Evolutionary conservation across 2,329 filamentous ascomycete species (phyloP).

Genomic region (Cladorrhinum sp.): DNA sequence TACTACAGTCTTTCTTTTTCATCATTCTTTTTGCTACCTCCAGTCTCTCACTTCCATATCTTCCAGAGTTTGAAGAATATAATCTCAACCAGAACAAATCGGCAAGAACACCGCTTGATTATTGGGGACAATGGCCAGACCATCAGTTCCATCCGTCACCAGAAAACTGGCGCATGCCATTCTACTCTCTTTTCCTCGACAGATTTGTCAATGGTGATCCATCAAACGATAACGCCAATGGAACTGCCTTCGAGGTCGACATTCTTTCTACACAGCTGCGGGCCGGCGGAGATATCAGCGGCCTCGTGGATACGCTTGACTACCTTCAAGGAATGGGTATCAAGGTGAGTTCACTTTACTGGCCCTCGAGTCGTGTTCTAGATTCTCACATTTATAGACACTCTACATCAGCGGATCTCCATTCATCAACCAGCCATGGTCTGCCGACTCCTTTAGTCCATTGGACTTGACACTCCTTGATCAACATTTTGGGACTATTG

Average conservation of each 20-base stretch:
- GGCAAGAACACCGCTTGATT: slow-evolving; percentile 53
- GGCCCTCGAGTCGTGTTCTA: background rate
- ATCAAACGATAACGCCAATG: slow-evolving; percentile 61
- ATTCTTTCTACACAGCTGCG: slow-evolving; percentile 57
- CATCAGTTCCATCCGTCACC: slow-evolving; percentile 56
- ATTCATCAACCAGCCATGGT: slow-evolving; percentile 62
- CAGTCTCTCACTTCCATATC: slow-evolving; percentile 14
- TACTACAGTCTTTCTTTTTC: slow-evolving; percentile 11
- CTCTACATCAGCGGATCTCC: slow-evolving; percentile 60
- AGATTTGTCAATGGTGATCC: slow-evolving; percentile 64
- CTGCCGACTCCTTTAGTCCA: slow-evolving; percentile 53
- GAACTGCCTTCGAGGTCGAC: slow-evolving; percentile 61
- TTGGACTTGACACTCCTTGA: slow-evolving; percentile 62
- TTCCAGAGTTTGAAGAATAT: slow-evolving; percentile 34
- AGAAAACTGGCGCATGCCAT: slow-evolving; percentile 61
- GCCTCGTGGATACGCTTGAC: slow-evolving; percentile 59
- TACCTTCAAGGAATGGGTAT: slow-evolving; percentile 65
- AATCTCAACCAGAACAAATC: slow-evolving; percentile 59
- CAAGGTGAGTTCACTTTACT: slow-evolving; percentile 40
- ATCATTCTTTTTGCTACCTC: slow-evolving; percentile 14
- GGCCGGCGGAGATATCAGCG: slow-evolving; percentile 58
- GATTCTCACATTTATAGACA: slow-evolving; percentile 37
- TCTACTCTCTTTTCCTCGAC: slow-evolving; percentile 63
- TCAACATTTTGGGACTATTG: slow-evolving; percentile 57
- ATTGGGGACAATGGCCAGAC: slow-evolving; percentile 53